Evolutionary conservation across 352 stramenopile genomes (phyloP).

Genomic region (Phytophthora uliginosa): DNA sequence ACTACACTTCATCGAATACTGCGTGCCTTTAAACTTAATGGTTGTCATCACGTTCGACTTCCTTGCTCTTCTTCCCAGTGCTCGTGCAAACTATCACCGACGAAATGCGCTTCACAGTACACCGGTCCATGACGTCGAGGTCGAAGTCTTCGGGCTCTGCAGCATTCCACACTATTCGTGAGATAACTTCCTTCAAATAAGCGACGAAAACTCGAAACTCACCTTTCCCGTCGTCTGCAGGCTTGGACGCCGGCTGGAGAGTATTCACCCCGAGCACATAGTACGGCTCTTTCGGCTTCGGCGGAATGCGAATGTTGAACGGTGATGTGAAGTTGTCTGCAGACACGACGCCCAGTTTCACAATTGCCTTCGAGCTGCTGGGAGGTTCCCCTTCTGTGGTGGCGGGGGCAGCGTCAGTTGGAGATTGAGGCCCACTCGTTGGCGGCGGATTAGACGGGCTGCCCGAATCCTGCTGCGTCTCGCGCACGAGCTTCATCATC

Average conservation of each 20-base stretch:
- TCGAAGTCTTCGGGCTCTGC: constrained; percentile 66
- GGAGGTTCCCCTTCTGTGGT: constrained; percentile 3
- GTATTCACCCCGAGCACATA: constrained; percentile 65
- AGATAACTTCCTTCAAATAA: background rate
- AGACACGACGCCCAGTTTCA: constrained; percentile 36
- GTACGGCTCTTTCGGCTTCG: constrained; percentile 67
- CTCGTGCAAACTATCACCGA: constrained; percentile 74
- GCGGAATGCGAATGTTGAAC: constrained; percentile 78
- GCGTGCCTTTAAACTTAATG: background rate
- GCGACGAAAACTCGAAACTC: background rate
- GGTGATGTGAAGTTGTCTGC: constrained; percentile 77
- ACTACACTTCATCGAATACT: background rate
- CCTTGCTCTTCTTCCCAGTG: constrained; percentile 64
- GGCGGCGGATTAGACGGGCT: constrained; percentile 18
- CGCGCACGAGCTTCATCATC: constrained; percentile 78
- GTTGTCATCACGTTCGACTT: background rate
- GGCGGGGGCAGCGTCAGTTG: constrained; percentile 7
- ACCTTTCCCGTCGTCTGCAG: constrained; percentile 47
- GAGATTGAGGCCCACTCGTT: constrained; percentile 5
- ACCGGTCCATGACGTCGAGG: constrained; percentile 84
- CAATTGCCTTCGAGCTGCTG: constrained; percentile 11
- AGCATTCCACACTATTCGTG: background rate
- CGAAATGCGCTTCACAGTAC: constrained; percentile 83
- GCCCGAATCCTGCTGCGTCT: constrained; percentile 37
- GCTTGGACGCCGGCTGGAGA: constrained; percentile 16